Percentiles rank a stretch among this genome's conserved stretches.
phyloP scores from a whole-genome alignment of 345 rosid species.

The Eutrema yunnanense region DNA sequence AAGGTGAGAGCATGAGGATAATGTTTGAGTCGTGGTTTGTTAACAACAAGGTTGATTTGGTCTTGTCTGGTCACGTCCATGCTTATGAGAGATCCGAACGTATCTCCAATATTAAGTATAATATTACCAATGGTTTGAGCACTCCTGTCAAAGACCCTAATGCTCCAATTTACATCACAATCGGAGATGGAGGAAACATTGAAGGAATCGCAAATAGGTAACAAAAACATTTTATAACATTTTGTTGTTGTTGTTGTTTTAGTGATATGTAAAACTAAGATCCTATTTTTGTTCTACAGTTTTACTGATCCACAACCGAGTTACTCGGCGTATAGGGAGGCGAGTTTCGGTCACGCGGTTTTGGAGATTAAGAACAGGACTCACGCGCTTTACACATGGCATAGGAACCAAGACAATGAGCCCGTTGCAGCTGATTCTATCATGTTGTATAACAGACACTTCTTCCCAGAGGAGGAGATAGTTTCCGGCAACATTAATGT shows the following conservation, averaged over 20 bases:
- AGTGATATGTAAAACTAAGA: background rate
- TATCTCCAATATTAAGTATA: conserved; percentile 44
- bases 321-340: conserved; percentile 53
- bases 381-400: conserved; percentile 48
- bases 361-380: conserved; percentile 48
- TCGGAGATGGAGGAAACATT: conserved; percentile 73
- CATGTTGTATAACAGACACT: conserved; percentile 33
- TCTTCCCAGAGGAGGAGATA: background rate
- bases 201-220: conserved; percentile 46
- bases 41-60: background rate
- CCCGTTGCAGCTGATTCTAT: conserved; percentile 35
- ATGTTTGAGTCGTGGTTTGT: conserved; percentile 67
- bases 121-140: conserved; percentile 39
- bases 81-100: conserved; percentile 18
- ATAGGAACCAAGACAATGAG: conserved; percentile 46
- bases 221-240: too few species aligned
- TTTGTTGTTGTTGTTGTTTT: background rate
- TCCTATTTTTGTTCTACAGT: conserved; percentile 3
- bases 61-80: too few species aligned
- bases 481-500: background rate
- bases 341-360: conserved; percentile 52
- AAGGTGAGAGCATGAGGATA: conserved; percentile 15
- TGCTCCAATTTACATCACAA: conserved; percentile 55
- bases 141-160: conserved; percentile 39
- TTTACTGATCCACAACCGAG: conserved; percentile 43